Evolutionary conservation across 2,329 filamentous ascomycete species (phyloP), one percentile per base, ranked within the genome.

Genomic region (Xylariaceae sp.): DNA sequence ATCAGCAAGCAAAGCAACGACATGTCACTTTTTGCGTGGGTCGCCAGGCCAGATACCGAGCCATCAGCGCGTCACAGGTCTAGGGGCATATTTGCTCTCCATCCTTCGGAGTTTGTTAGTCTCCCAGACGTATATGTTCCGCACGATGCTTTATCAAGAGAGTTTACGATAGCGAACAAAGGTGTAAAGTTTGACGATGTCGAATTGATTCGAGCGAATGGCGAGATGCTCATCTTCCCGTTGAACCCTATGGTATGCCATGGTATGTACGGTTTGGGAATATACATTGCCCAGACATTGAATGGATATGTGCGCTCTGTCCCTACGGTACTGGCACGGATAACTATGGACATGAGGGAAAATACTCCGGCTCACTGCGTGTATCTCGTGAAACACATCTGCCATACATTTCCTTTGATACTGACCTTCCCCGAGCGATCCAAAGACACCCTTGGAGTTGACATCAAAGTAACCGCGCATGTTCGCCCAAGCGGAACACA

Each of bases 1-100:
- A 62, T 66, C 14, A 22, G n/a, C 18, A 44, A 44, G 22, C 36
- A 51, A n/a, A 41, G 18, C 10, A 47, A 22, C 27, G 40, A 47
- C 14, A 33, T 44, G 30, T 47, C 44, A 9, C 44, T 51, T 9
- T 51, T 51, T n/a, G 44, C 48, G 10, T 51, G 39, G 44, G 15
- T 17, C 10, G 12, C 12, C 12, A 12, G 15, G 35, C 5, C 35
- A 12, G 15, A 38, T 17, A 14, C 35, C 35, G 15, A 38, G 35
- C 35, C 15, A 38, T 38, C 12, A 17, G 35, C 10, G 15, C 35
- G 22, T 27, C 22, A 27, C 22, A 27, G 15, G 11, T 38, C 12
- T 5, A 38, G 35, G 35, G 35, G 35, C 10, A 38, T 38, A 14
- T 38, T 38, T 38, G 35, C 35, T 17, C 15, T 38, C 15, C 35